Base-by-base conservation (phyloP, 352 stramenopile species). In the Bremia lactucae region DNA sequence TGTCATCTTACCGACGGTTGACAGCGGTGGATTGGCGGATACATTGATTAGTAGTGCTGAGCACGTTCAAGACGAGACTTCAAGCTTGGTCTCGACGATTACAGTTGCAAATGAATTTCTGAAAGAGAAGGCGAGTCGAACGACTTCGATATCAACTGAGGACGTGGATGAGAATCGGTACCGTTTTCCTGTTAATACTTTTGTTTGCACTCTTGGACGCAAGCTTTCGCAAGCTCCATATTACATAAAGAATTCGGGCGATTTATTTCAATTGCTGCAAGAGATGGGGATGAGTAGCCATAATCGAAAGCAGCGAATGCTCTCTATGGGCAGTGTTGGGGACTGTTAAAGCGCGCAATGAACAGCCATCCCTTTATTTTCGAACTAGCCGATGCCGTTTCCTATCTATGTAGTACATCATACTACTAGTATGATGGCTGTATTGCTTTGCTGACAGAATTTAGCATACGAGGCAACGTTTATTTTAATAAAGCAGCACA, bases 281-380 rank as follows among this genome's bases (percentile, higher is more conserved):
- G 77, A 89, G 26, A 89, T 89, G 77, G 77, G 77, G 1, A 74
- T 89, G 42, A 89, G 64, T 48, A 87, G 74, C 46, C 77, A 89
- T 47, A 69, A 87, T 38, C 77, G 72, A 15, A 69, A 73, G 31
- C 77, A 87, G 47, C 68, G 77, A 14, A 58, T 83, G 61, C 46
- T 87, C 18, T 84, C 75, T 1, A 63, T 74, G 46, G 58, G 62
- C 14, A 69, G 58, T 18, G 35, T 46, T 18, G 48, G 31, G 2
- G 53, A 55, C 51, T 49, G 22, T 51, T 49, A 50, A 50, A 9
- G 18, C 40, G 6, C 15, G 11, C 4, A 41, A 42, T 10, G 15
- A 16, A n/a, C 4, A 6, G 71, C 65, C 0, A 87, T 42, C 3
- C 64, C 67, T 53, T 86, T 87, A 39, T 72, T 67, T 16, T 72